These are phyloP conservation scores for Prunus mira DNA, from an alignment of 306 rosid genomes.

Conservation along the genomic window DNA sequence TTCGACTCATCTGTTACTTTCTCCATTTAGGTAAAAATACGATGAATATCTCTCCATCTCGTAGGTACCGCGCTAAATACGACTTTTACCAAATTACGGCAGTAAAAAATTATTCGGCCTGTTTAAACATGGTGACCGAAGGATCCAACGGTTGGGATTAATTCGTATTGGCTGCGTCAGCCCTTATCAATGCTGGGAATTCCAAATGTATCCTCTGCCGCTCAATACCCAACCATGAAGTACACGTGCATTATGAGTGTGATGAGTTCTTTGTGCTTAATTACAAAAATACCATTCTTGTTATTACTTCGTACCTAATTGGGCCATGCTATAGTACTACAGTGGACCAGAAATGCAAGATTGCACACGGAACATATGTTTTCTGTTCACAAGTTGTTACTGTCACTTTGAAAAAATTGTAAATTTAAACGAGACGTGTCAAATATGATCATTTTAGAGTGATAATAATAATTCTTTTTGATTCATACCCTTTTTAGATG, in stretches of 20 bases:
- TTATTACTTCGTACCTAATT: neutral
- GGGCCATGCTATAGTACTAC: neutral
- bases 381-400: too few species aligned
- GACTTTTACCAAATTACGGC: too few species aligned
- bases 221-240: neutral
- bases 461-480: too few species aligned
- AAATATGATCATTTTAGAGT: too few species aligned
- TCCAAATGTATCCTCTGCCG: neutral
- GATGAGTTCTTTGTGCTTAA: neutral
- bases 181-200: neutral
- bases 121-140: neutral
- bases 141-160: neutral
- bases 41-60: neutral
- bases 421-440: too few species aligned
- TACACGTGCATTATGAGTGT: constrained; percentile 24
- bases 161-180: neutral
- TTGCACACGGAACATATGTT: too few species aligned
- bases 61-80: too few species aligned
- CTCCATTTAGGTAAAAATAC: neutral
- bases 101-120: too few species aligned
- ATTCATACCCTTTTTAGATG: too few species aligned
- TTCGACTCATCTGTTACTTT: neutral
- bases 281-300: neutral
- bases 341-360: neutral
- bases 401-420: too few species aligned